Conservation (phyloP, 2,329 filamentous ascomycete genomes). For the Cercospora sesami region DNA sequence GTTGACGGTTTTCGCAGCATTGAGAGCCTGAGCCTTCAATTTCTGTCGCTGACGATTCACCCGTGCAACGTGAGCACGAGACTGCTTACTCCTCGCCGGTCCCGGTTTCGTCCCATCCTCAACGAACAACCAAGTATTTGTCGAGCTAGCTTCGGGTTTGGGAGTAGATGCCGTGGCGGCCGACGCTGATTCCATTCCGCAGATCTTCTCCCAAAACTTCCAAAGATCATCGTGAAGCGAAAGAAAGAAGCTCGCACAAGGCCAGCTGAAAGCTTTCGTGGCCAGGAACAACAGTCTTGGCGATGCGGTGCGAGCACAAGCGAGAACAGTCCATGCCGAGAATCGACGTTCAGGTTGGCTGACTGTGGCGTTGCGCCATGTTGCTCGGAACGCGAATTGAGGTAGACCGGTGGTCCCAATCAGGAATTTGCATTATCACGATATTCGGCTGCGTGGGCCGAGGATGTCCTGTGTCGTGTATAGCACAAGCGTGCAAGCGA, state of each 20-base stretch:
- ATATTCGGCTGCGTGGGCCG: background rate
- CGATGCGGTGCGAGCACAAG: background rate
- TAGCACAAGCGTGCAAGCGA: background rate
- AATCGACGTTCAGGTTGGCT: background rate
- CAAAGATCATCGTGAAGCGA: background rate
- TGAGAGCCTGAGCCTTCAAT: constrained; percentile 8
- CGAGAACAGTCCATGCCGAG: background rate
- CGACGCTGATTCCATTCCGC: background rate
- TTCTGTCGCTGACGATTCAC: constrained; percentile 22
- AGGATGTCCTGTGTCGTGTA: background rate
- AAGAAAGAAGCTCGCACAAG: background rate
- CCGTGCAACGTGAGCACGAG: constrained; percentile 22
- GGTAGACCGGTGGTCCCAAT: background rate
- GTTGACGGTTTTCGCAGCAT: background rate
- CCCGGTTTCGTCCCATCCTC: constrained; percentile 13
- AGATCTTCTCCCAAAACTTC: background rate
- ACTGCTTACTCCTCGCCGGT: constrained; percentile 18
- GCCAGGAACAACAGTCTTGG: background rate
- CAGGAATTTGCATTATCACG: background rate
- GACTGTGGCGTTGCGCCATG: background rate
- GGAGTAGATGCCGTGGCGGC: background rate
- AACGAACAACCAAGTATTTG: constrained; percentile 16
- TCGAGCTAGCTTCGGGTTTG: background rate
- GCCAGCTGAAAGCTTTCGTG: background rate
- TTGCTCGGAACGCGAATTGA: background rate